These are phyloP conservation scores for Paramecium sexaurelia DNA, from an alignment of 73 alveolate species.

Conservation along the genomic window DNA sequence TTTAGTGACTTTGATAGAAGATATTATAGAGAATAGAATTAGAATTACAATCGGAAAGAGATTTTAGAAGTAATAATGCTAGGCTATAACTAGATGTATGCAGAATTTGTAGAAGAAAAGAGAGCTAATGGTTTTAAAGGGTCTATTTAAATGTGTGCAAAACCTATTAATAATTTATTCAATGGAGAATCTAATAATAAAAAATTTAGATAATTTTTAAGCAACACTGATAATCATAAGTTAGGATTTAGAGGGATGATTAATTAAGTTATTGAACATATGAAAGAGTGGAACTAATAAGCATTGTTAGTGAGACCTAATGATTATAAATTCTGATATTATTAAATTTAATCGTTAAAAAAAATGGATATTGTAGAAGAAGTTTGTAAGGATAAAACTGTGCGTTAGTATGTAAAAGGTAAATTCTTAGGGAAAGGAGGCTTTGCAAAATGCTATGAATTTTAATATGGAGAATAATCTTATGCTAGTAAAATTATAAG, in stretches of 20 bases:
- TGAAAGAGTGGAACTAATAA: slow-evolving; percentile 42
- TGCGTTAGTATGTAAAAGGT: slow-evolving; percentile 65
- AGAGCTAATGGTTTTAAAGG: background rate
- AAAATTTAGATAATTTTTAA: slow-evolving; percentile 11
- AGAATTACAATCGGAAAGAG: slow-evolving; percentile 71
- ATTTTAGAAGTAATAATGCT: background rate
- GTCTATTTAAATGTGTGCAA: slow-evolving; percentile 19
- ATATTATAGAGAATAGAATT: slow-evolving; percentile 74
- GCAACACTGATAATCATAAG: slow-evolving; percentile 24
- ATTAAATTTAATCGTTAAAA: slow-evolving; percentile 32
- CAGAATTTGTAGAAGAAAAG: slow-evolving; percentile 30
- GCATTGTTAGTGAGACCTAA: slow-evolving; percentile 45
- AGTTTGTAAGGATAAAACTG: slow-evolving; percentile 6
- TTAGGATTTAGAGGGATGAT: slow-evolving; percentile 55
- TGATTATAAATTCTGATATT: slow-evolving; percentile 54
- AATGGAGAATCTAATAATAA: slow-evolving; percentile 34
- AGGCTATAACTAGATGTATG: background rate
- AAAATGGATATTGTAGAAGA: slow-evolving; percentile 26
- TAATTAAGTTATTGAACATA: background rate
- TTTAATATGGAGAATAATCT: slow-evolving; percentile 74
- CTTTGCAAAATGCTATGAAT: slow-evolving; percentile 96
- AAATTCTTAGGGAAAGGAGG: slow-evolving; percentile 96
- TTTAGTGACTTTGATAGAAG: slow-evolving; percentile 86
- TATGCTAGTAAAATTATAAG: slow-evolving; percentile 93
- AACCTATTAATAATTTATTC: slow-evolving; percentile 13